A percentile compares a stretch with the other conserved stretches of the same genome.
Evolutionary conservation across 768 basidiomycete genomes (phyloP).

Genomic region (Austroboletus eburneus): DNA sequence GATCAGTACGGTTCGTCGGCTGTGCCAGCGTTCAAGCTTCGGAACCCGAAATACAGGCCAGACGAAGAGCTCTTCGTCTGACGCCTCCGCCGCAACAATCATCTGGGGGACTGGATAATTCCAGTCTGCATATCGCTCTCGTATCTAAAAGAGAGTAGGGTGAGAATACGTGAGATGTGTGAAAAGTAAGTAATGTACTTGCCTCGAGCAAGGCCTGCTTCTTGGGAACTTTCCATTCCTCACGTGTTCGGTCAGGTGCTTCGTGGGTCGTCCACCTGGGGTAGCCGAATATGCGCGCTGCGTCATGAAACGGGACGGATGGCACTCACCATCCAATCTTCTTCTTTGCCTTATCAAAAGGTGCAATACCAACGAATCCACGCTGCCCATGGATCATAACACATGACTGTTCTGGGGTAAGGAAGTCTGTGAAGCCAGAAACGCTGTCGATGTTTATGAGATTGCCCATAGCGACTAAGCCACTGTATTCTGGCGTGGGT

Average conservation of each 20-base stretch:
- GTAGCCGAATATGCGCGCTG: not conserved
- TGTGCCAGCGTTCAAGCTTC: slow-evolving; percentile 23
- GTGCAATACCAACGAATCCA: slow-evolving; percentile 26
- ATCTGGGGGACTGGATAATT: slow-evolving; percentile 28
- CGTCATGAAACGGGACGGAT: not conserved
- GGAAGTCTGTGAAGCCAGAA: slow-evolving; percentile 17
- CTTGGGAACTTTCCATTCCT: slow-evolving; percentile 28
- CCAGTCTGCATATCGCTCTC: slow-evolving; percentile 24
- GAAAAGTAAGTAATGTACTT: not conserved
- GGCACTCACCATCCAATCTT: slow-evolving; percentile 23
- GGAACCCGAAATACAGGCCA: slow-evolving; percentile 22
- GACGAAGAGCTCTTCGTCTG: slow-evolving; percentile 15
- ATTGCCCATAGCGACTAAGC: slow-evolving; percentile 22
- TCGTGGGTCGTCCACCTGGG: slow-evolving; percentile 30
- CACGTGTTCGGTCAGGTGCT: slow-evolving; percentile 21
- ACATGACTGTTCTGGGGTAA: slow-evolving; percentile 22
- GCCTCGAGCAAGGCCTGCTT: slow-evolving; percentile 19
- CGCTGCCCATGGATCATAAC: slow-evolving; percentile 27
- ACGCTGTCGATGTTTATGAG: slow-evolving; percentile 17
- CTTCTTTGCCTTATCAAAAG: slow-evolving; percentile 24
- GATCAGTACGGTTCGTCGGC: slow-evolving; percentile 24
- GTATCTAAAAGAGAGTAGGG: slow-evolving; percentile 16
- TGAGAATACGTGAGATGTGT: not conserved
- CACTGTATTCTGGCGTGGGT: slow-evolving; percentile 28
- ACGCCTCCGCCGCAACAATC: slow-evolving; percentile 18